Evolutionary conservation across 2,329 filamentous ascomycete species (phyloP), one percentile per base, ranked within the genome.

Genomic region (Diplodia intermedia): DNA sequence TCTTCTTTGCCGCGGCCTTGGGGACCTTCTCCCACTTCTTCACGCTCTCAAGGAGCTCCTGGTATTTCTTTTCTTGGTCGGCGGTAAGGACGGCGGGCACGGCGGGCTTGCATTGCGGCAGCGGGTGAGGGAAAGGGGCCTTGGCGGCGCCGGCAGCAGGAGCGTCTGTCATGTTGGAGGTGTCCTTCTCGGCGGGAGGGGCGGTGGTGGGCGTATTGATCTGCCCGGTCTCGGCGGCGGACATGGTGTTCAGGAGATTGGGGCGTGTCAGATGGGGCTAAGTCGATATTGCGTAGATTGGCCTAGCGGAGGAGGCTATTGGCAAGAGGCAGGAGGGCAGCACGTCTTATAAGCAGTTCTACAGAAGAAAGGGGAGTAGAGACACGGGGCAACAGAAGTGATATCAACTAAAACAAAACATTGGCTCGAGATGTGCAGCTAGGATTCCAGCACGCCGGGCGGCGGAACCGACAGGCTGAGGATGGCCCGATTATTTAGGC

Each of bases 11-110:
- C 7, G 85, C 84, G 23, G 88, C 88, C 50, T 86, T 87, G 40
- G 88, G 88, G 31, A 97, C 81, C 11, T 89, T 88, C 14, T 86
- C 88, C 91, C 93, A 96, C 73, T 82, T 81, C 71, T 86, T 89
- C 54, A 89, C 92, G 65, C 86, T 86, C 56, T 86, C 84, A 55
- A 98, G 86, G 62, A 98, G 85, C 71, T 88, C 83, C 53, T 90
- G 86, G 82, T 97, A 98, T 82, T 97, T 97, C 72, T 85, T 78
- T 76, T 91, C 81, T 80, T 98, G 92, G 43, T 97, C 93, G 11
- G 86, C 76, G 12, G 89, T 93, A 73, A 97, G 86, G 68, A 85
- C 79, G 6, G 87, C 79, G 11, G 84, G 83, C 6, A 86, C 76
- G 14, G 82, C 76, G 2, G 91, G 88, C 68, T 86, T 87, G 76